phyloP scores from a whole-genome alignment of 2,329 filamentous ascomycete genomes.

The Raffaelea arxii region DNA sequence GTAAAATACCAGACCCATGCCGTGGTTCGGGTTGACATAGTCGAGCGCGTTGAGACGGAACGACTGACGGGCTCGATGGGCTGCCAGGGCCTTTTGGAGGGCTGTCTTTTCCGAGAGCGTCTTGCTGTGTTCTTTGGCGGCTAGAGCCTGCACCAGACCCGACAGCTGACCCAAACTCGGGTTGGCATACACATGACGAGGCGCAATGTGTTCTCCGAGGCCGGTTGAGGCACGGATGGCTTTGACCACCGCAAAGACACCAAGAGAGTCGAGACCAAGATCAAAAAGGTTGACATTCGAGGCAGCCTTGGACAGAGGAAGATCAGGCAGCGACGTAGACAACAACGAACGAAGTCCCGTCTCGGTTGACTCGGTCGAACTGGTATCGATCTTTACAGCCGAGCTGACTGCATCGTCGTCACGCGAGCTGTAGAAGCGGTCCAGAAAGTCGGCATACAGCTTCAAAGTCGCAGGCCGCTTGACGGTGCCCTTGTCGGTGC shows the following conservation, averaged over 20 bases:
- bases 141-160: too few relatives aligned
- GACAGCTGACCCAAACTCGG: constrained; percentile 23
- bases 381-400: not conserved
- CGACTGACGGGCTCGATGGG: not conserved
- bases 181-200: constrained; percentile 29
- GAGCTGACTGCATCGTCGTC: not conserved
- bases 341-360: constrained; percentile 19
- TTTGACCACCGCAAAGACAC: constrained; percentile 22
- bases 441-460: constrained; percentile 21
- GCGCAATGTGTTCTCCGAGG: constrained; percentile 23
- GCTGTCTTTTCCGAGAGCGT: not conserved
- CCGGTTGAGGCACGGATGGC: constrained; percentile 19
- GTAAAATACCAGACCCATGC: constrained; percentile 4
- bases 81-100: not conserved
- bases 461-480: constrained; percentile 21
- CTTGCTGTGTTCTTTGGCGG: constrained; percentile 12
- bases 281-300: constrained; percentile 18
- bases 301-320: constrained; percentile 20
- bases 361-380: constrained; percentile 17
- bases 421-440: constrained; percentile 3
- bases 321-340: constrained; percentile 18
- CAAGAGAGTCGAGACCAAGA: constrained; percentile 29
- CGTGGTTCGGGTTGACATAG: constrained; percentile 4
- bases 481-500: constrained; percentile 36
- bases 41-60: constrained; percentile 2